These are phyloP conservation scores for Geranomyces michiganensis DNA, from an alignment of 192 early-diverging fungal species.

Conservation along the genomic window DNA sequence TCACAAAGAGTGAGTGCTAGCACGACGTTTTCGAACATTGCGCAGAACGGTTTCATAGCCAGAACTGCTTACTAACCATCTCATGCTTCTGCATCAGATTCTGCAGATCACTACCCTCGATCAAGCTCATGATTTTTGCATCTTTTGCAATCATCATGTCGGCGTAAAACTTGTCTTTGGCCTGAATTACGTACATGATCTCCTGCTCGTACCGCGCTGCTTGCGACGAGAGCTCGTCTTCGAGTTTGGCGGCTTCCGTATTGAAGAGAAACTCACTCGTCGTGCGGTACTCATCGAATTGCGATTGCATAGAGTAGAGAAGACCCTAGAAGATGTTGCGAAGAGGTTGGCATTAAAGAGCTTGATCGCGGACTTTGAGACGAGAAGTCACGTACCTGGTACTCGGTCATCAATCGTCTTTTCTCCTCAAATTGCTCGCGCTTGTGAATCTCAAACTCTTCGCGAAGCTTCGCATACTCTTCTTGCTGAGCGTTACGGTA, in stretches of 20 bases:
- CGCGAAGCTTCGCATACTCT: constrained; percentile 53
- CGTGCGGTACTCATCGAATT: constrained; percentile 64
- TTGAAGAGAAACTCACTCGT: constrained; percentile 62
- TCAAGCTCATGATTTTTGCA: constrained; percentile 67
- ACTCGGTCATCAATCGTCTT: constrained; percentile 55
- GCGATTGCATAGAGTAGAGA: constrained; percentile 57
- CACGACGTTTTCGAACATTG: too few relatives aligned
- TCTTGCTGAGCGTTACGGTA: constrained; percentile 44
- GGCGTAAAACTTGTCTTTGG: constrained; percentile 67
- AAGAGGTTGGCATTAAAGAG: background rate
- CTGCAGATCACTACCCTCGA: constrained; percentile 64
- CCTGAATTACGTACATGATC: constrained; percentile 66
- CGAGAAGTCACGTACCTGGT: constrained; percentile 34
- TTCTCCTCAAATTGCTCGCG: constrained; percentile 57
- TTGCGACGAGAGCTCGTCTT: constrained; percentile 60
- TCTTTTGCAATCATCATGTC: constrained; percentile 72
- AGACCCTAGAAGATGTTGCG: constrained; percentile 36
- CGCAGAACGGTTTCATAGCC: constrained; percentile 11
- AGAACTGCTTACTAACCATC: constrained; percentile 37
- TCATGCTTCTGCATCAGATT: constrained; percentile 67
- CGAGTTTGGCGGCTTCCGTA: constrained; percentile 58
- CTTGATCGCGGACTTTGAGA: background rate
- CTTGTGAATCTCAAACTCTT: constrained; percentile 52
- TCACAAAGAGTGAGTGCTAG: background rate
- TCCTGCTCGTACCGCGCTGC: constrained; percentile 61